phyloP scores from a whole-genome alignment of 139 green algal species.

The Chlorella sp. region DNA sequence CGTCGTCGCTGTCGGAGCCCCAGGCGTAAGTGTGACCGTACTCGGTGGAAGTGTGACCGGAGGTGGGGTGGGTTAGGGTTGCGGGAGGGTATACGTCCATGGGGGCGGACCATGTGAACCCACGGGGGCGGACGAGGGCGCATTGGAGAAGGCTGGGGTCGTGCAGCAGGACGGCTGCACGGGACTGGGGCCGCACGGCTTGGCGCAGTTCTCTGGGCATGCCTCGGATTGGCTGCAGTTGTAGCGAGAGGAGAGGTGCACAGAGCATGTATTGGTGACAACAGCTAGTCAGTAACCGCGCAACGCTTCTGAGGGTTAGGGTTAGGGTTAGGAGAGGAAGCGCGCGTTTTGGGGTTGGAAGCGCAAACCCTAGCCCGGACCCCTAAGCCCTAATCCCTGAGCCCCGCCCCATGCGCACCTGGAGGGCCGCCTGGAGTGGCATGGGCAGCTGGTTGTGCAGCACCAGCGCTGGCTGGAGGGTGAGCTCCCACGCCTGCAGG shows the following conservation, averaged over 20 bases:
- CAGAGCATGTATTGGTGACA: too few species aligned
- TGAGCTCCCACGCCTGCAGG: neutral
- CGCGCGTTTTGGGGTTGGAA: too few species aligned
- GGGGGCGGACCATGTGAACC: conserved; percentile 2
- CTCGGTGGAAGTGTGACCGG: neutral
- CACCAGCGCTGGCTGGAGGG: conserved; percentile 1
- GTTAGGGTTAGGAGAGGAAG: too few species aligned
- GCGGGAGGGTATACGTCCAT: neutral
- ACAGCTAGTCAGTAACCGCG: too few species aligned
- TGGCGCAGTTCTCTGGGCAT: neutral
- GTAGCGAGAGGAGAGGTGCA: too few species aligned
- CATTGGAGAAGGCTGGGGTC: neutral
- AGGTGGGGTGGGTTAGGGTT: neutral
- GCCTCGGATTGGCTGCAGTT: conserved; percentile 1
- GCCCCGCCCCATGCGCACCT: too few species aligned
- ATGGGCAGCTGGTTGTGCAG: conserved; percentile 1
- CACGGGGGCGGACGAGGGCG: neutral
- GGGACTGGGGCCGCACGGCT: neutral
- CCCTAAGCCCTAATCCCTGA: too few species aligned
- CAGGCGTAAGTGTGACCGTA: neutral
- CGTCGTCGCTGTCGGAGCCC: neutral
- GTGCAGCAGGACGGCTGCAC: neutral
- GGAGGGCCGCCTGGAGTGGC: conserved; percentile 5
- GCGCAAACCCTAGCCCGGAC: too few species aligned
- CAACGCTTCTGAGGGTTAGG: too few species aligned